Evolutionary conservation across 495 filamentous ascomycete species (phyloP), one percentile per base, ranked within the genome.

Genomic region (Penicillium alfredii): DNA sequence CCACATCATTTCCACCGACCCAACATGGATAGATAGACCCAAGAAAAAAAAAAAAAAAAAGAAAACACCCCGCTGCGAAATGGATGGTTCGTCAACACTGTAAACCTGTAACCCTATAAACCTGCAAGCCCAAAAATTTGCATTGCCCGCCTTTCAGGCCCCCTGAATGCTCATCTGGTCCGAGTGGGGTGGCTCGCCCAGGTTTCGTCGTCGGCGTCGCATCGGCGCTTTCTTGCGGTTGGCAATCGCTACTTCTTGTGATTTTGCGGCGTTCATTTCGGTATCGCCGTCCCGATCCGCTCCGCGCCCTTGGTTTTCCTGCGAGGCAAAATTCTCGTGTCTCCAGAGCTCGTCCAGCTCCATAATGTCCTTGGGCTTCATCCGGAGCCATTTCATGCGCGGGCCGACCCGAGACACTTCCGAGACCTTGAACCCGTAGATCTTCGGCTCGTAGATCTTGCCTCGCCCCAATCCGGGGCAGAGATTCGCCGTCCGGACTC

Each of bases 371-470:
- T 66, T 69, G 0, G 93, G 92, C 53, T 85, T 82, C 61, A 81
- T 78, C 44, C 92, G 77, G 47, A 98, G 69, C 92, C 92, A 98
- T 50, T 87, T 85, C 92, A 98, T 98, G 31, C 92, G 73, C 12
- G 92, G 92, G 3, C 92, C 92, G 5, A 82, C 84, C 36, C 81
- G 72, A 30, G 92, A 85, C 10, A 84, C 63, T 53, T 98, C 92
- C 1, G 84, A 84, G 18, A 98, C 93, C 25, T 84, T 75, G 64
- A 98, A 98, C 5, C 92, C 92, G 65, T 97, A 98, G 55, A 98
- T 97, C 34, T 82, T 84, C 34, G 90, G 86, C 51, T 95, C 88
- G 69, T 97, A 96, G 40, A 94, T 81, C 51, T 78, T 84, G 40
- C 79, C 82, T 10, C 63, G 71, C 15, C 93, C 93, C 4, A 98